Evolutionary conservation across 139 green algal species (phyloP).

Genomic region (Nannochloris sp.): DNA sequence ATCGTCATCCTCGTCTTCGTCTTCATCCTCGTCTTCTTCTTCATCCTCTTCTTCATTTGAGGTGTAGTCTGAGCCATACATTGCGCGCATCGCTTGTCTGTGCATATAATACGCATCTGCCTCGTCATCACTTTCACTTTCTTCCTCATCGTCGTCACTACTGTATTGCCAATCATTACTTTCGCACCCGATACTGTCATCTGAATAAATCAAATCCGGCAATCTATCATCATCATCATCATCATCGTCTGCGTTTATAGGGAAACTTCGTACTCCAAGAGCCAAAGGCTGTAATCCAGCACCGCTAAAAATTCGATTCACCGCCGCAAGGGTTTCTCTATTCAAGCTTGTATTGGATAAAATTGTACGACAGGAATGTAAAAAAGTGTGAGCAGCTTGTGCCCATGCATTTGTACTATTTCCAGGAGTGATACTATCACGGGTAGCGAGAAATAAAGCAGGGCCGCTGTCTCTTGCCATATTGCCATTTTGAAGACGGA

Average conservation of each 20-base stretch:
- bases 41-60: no score
- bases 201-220: no score
- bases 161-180: not conserved
- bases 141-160: not conserved
- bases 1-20: not conserved
- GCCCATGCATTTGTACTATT: not conserved
- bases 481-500: conserved; percentile 4
- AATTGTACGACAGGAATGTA: not conserved
- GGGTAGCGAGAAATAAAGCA: not conserved
- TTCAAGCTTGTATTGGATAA: conserved; percentile 7
- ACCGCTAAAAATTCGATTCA: conserved; percentile 12
- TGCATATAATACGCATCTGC: no score
- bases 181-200: no score
- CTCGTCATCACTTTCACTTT: no score
- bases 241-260: not conserved
- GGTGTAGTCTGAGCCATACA: no score
- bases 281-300: conserved; percentile 3
- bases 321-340: conserved; percentile 4
- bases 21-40: no score
- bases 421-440: not conserved
- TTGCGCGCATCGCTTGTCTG: no score
- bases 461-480: not conserved
- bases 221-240: not conserved
- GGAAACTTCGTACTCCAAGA: conserved; percentile 2
- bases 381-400: not conserved